Evolutionary conservation across 2,329 filamentous ascomycete genomes (phyloP).

Genomic region (Cordyceps militaris): DNA sequence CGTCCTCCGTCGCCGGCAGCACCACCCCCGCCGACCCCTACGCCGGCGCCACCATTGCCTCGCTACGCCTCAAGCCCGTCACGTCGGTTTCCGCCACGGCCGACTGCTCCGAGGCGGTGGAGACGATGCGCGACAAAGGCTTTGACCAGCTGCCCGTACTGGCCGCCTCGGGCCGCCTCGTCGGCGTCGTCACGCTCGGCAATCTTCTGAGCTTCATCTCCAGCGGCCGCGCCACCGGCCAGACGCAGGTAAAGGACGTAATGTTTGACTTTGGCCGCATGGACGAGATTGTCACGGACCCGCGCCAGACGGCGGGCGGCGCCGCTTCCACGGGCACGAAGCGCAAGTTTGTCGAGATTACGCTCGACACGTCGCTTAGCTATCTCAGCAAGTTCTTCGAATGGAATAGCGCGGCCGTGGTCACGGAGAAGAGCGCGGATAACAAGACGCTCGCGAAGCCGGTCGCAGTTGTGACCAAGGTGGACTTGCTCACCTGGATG

Average conservation of each 20-base stretch:
- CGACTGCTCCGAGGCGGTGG: slow-evolving; percentile 78
- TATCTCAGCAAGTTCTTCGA: slow-evolving; percentile 90
- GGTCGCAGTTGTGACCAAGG: slow-evolving; percentile 89
- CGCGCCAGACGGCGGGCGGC: slow-evolving; percentile 54
- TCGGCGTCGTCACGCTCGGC: slow-evolving; percentile 88
- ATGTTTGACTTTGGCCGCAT: slow-evolving; percentile 96
- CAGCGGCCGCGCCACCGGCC: slow-evolving; percentile 66
- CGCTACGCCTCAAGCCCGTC: slow-evolving; percentile 86
- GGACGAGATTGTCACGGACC: slow-evolving; percentile 85
- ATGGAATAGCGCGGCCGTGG: slow-evolving; percentile 94
- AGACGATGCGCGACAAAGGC: slow-evolving; percentile 96
- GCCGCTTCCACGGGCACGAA: slow-evolving; percentile 36
- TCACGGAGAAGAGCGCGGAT: slow-evolving; percentile 66
- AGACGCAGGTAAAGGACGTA: slow-evolving; percentile 71
- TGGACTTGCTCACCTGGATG: slow-evolving; percentile 89
- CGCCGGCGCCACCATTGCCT: slow-evolving; percentile 68
- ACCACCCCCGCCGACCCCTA: slow-evolving; percentile 57
- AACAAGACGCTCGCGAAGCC: slow-evolving; percentile 61
- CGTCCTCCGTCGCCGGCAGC: slow-evolving; percentile 31
- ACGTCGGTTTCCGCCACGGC: slow-evolving; percentile 70
- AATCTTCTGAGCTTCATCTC: slow-evolving; percentile 91
- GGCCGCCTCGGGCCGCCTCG: slow-evolving; percentile 62
- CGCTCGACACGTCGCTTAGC: slow-evolving; percentile 75
- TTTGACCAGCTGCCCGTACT: slow-evolving; percentile 97
- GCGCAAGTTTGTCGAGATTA: slow-evolving; percentile 87